phyloP scores from a whole-genome alignment of 805 yeast species.

The Zygotorulaspora sp. region DNA sequence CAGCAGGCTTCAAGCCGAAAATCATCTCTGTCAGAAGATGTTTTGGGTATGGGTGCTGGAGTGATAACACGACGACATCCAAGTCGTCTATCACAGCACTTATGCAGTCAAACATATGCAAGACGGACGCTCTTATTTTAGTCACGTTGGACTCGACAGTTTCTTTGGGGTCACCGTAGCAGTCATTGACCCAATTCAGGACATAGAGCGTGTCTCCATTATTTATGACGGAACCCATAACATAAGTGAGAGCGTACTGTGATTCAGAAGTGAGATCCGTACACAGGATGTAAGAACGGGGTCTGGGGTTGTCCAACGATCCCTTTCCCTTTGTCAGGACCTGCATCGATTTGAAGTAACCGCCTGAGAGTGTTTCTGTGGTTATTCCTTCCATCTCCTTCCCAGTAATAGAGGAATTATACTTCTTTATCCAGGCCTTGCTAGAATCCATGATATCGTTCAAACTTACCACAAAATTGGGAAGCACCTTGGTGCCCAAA shows the following conservation, averaged over 20 bases:
- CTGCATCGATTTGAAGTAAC: slow-evolving; percentile 26
- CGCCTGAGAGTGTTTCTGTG: slow-evolving; percentile 24
- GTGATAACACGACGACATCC: slow-evolving; percentile 33
- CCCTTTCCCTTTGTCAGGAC: slow-evolving; percentile 17
- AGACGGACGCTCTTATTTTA: slow-evolving; percentile 17
- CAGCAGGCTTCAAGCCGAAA: slow-evolving; percentile 34
- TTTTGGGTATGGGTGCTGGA: slow-evolving; percentile 39
- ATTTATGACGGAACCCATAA: slow-evolving; percentile 76
- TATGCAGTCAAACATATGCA: slow-evolving; percentile 30
- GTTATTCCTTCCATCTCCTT: slow-evolving; percentile 34
- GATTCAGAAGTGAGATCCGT: slow-evolving; percentile 83
- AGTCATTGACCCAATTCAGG: slow-evolving; percentile 37
- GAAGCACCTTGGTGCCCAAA: slow-evolving; percentile 33
- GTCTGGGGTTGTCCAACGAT: slow-evolving; percentile 23
- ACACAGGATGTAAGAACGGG: slow-evolving; percentile 67
- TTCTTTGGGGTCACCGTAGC: slow-evolving; percentile 5
- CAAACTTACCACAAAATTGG: slow-evolving; percentile 29
- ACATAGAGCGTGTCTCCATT: slow-evolving; percentile 80
- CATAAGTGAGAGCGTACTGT: slow-evolving; percentile 79
- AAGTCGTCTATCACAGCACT: slow-evolving; percentile 26
- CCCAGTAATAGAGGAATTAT: slow-evolving; percentile 31
- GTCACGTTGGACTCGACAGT: slow-evolving; percentile 18
- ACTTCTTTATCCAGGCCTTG: slow-evolving; percentile 32
- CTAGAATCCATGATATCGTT: slow-evolving; percentile 29
- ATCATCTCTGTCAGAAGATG: slow-evolving; percentile 38